phyloP scores from a whole-genome alignment of 2,329 filamentous ascomycete species.

The Trichoderma koningii region DNA sequence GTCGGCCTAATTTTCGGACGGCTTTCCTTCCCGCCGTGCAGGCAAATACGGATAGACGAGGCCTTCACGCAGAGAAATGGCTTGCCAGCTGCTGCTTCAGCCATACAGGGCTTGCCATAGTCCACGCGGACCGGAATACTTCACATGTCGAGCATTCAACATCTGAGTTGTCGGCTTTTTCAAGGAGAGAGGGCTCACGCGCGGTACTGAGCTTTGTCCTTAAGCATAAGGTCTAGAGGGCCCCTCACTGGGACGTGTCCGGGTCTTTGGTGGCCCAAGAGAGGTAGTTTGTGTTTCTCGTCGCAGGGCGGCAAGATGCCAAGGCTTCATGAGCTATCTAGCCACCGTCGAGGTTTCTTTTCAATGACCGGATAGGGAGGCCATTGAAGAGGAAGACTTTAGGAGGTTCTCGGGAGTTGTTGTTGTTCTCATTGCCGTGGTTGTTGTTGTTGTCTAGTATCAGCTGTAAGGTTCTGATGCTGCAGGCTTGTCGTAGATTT shows the following conservation, averaged over 20 bases:
- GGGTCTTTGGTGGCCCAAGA: slow-evolving; percentile 6
- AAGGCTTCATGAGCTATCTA: not conserved
- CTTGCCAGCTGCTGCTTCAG: not conserved
- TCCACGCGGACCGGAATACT: not conserved
- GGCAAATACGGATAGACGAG: not conserved
- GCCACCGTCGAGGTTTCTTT: not conserved
- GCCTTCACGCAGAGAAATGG: not conserved
- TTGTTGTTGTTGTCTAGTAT: no score
- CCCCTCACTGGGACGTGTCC: not conserved
- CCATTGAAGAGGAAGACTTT: no score
- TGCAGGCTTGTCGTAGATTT: no score
- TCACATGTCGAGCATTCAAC: not conserved
- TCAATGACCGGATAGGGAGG: not conserved
- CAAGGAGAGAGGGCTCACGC: not conserved
- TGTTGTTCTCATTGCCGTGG: no score
- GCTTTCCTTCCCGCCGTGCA: not conserved
- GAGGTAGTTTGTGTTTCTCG: not conserved
- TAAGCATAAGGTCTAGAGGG: slow-evolving; percentile 4
- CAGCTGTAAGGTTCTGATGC: no score
- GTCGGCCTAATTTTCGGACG: not conserved
- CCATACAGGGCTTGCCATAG: not conserved
- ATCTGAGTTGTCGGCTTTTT: not conserved
- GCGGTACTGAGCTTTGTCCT: not conserved
- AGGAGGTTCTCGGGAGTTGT: no score
- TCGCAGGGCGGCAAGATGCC: not conserved